Evolutionary conservation across 177 flowering plant genomes (phyloP).

Genomic region (Vitis hybrid): DNA sequence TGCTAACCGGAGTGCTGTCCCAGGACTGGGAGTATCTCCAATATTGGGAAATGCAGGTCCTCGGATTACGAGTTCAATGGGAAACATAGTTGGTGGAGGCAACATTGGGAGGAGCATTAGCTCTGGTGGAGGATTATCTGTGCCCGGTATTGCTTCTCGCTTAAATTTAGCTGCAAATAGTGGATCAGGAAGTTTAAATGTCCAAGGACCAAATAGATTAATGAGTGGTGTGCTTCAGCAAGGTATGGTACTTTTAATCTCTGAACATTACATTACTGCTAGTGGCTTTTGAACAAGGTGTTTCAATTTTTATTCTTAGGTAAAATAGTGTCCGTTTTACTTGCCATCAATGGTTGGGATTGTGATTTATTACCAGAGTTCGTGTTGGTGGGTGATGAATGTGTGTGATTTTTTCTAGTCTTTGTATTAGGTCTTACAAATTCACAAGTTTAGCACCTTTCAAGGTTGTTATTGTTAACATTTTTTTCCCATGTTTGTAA

Average conservation of each 20-base stretch:
- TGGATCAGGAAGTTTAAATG: constrained; percentile 72
- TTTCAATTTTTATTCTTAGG: too few relatives aligned
- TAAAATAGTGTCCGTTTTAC: too few relatives aligned
- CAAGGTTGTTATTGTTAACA: too few relatives aligned
- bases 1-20: constrained; percentile 72
- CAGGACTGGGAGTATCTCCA: constrained; percentile 89
- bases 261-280: not conserved
- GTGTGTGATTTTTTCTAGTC: too few relatives aligned
- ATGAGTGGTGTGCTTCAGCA: constrained; percentile 88
- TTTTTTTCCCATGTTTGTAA: too few relatives aligned
- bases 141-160: constrained; percentile 86
- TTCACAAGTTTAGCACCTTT: too few relatives aligned
- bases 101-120: constrained; percentile 73
- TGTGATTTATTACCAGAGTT: too few relatives aligned
- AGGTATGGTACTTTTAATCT: constrained; percentile 44
- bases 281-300: too few relatives aligned
- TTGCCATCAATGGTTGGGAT: too few relatives aligned
- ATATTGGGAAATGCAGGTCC: constrained; percentile 85
- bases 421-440: too few relatives aligned
- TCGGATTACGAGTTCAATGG: constrained; percentile 80
- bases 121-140: constrained; percentile 81
- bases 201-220: constrained; percentile 81
- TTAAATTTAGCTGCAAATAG: constrained; percentile 65
- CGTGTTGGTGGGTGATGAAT: too few relatives aligned
- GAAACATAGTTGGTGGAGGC: constrained; percentile 86